Base-by-base conservation (phyloP, 1,284 basidiomycete genomes). In the Ceratobasidium sp. region DNA sequence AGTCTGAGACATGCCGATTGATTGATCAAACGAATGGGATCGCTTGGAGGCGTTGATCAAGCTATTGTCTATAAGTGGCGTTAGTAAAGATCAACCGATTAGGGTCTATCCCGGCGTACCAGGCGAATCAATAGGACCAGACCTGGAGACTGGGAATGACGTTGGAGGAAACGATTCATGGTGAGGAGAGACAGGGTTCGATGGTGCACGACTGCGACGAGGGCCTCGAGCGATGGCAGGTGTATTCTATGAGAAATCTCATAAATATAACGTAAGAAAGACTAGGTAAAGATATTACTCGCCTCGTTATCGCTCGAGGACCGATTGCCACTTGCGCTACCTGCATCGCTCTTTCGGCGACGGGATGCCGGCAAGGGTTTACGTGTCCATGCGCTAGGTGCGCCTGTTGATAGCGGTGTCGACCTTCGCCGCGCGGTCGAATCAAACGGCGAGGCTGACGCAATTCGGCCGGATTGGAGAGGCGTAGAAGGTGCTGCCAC, bases 371-470 rank as follows among this genome's bases (percentile, higher is more conserved):
- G 74, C 45, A 69, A 46, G 5, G 90, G 89, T 74, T 87, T 89
- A 21, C 85, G 69, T 18, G 64, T 77, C 90, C 91, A 92, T 76
- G 88, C 90, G 2, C 90, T 92, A 0, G 91, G 91, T 0, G 89
- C 87, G 21, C 77, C 80, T 28, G 64, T 70, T 81, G 81, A n/a
- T 75, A 77, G 3, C 90, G 79, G 89, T 0, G 86, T 86, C 9
- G 88, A 84, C 28, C 90, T 85, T 78, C 91, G 88, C 69, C 91
- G 81, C 32, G 84, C 82, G 53, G 87, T 84, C 0, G 84, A 83
- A 76, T 92, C 91, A 75, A 92, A 90, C 3, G 87, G 86, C 0
- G 89, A 88, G 1, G 71, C 30, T 9, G 71, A 59, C 28, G 39
- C 41, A 18, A 23, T 81, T 79, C 60, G 80, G 80, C 64, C 75